Evolutionary conservation across 1,139 yeast genomes (phyloP).

Genomic region (Blastobotrys persicus): DNA sequence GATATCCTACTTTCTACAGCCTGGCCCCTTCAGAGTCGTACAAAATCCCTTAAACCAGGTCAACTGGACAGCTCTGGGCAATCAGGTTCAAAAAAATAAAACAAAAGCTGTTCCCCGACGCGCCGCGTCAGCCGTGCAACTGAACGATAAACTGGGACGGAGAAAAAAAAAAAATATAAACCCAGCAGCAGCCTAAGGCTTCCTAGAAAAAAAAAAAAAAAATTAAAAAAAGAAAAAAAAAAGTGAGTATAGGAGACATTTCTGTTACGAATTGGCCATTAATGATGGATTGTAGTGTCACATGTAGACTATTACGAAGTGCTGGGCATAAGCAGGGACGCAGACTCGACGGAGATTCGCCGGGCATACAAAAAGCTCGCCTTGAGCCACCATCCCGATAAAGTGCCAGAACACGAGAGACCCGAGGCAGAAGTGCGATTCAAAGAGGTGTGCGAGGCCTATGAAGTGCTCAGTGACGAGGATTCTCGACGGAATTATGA

Average conservation of each 20-base stretch:
- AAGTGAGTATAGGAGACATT: not conserved
- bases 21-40: too few species aligned
- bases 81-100: too few species aligned
- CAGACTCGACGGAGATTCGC: conserved; percentile 64
- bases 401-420: conserved; percentile 61
- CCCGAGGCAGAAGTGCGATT: conserved; percentile 67
- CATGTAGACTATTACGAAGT: conserved; percentile 55
- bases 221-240: not conserved
- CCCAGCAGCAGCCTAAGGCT: too few species aligned
- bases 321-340: conserved; percentile 62
- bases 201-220: not conserved
- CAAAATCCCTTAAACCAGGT: too few species aligned
- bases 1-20: too few species aligned
- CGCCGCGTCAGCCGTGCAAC: too few species aligned
- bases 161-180: too few species aligned
- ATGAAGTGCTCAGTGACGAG: conserved; percentile 68
- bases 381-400: conserved; percentile 75
- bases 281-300: not conserved
- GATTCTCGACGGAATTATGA: conserved; percentile 55
- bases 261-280: not conserved
- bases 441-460: conserved; percentile 75
- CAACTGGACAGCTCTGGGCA: too few species aligned
- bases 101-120: too few species aligned
- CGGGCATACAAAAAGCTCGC: conserved; percentile 77
- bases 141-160: too few species aligned